Percentiles rank a stretch among this genome's conserved stretches.
Conservation (phyloP, 1,284 basidiomycete species). For the Ceratobasidium sp. region DNA sequence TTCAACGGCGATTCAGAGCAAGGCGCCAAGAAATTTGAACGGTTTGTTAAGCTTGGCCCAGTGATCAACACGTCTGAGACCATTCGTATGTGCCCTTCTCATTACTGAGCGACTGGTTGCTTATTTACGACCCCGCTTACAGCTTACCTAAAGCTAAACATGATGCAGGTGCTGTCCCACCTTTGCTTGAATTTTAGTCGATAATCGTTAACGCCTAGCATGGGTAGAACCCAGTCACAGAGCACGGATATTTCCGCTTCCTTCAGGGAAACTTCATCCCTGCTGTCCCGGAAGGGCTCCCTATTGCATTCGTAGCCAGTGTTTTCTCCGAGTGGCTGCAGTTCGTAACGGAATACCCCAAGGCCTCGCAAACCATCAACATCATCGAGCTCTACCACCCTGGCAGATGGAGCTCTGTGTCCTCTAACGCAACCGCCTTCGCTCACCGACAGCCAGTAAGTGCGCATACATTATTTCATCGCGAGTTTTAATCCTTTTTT, state of each 20-base stretch:
- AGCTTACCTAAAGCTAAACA: slow-evolving; percentile 25
- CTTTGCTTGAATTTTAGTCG: not conserved
- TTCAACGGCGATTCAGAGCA: slow-evolving; percentile 42
- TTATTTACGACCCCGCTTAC: not conserved
- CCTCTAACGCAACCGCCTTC: slow-evolving; percentile 36
- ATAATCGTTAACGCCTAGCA: not conserved
- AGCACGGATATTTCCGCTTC: slow-evolving; percentile 12
- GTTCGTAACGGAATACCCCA: slow-evolving; percentile 9
- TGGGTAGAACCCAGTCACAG: not conserved
- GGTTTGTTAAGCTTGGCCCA: slow-evolving; percentile 46
- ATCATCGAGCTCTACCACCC: slow-evolving; percentile 2
- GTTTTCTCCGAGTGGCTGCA: not conserved
- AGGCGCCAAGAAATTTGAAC: slow-evolving; percentile 44
- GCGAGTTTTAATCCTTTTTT: not conserved
- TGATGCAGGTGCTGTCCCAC: slow-evolving; percentile 1
- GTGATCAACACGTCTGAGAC: not conserved
- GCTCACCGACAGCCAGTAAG: slow-evolving; percentile 31
- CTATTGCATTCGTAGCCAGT: not conserved
- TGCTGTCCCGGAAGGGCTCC: not conserved
- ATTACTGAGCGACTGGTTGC: not conserved
- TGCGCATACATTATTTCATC: not conserved
- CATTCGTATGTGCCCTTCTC: slow-evolving; percentile 31
- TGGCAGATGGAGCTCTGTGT: not conserved
- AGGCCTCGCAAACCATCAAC: not conserved
- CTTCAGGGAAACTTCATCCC: slow-evolving; percentile 34